Base-by-base conservation (phyloP, 345 rosid genomes). In the Gossypium thurberi region DNA sequence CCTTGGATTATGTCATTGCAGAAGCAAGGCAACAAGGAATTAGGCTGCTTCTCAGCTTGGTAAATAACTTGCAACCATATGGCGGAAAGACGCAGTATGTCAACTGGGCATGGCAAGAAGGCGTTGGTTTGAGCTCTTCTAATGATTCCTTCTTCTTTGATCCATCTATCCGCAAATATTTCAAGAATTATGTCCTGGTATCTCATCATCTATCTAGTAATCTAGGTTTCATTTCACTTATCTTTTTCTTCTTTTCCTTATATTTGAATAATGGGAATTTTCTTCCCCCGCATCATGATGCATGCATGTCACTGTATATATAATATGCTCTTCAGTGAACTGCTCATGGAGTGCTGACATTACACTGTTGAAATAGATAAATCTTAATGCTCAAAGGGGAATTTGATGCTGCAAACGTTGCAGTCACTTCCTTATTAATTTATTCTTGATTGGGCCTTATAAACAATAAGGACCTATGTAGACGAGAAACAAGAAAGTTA, bases 91-190 rank as follows among this genome's bases (percentile, higher is more conserved):
- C 92, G 40, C 98, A 92, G 78, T 92, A 94, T 74, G 98, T 94
- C 60, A 86, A 92, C 50, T 94, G 98, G 98, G 98, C 98, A 42
- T 92, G 98, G 98, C 85, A 92, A 83, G 98, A 94, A 82, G 97
- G 98, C 51, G 75, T 90, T 77, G 98, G 92, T 59, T 84, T 90
- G 84, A 92, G 97, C 84, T 87, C 98, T 3, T 90, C 93, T 11
- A 94, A 94, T 73, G 98, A 94, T 86, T 92, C 98, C 65, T 94
- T 94, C 93, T 94, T 85, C 86, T 94, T 82, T 68, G 98, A 92
- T 84, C 97, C 98, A 70, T 89, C 96, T 79, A 92, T 89, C 82
- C 92, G 89, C 71, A 87, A 75, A 80, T 92, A 92, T 81, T 94
- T 89, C 82, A 94, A 88, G 88, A 82, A 88, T 74, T 90, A 88